Evolutionary conservation across 1,284 basidiomycete species (phyloP).

Genomic region (Apiotrichum domesticum): DNA sequence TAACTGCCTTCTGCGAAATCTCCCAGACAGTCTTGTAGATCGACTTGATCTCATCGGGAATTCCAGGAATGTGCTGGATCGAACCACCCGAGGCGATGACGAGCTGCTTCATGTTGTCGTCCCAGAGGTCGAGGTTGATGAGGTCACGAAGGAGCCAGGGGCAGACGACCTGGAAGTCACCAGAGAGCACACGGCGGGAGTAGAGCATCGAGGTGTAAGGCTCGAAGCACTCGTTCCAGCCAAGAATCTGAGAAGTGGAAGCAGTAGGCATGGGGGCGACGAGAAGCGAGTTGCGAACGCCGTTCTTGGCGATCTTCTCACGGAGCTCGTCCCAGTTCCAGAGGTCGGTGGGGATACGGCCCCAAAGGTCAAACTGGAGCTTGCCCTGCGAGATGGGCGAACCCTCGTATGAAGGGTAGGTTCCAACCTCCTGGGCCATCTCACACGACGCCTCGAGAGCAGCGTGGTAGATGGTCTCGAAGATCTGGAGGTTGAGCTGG

Average conservation of each 20-base stretch:
- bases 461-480: conserved; percentile 98
- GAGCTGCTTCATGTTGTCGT: conserved; percentile 98
- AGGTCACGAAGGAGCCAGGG: conserved; percentile 97
- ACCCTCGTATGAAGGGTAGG: conserved; percentile 88
- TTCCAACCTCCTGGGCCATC: conserved; percentile 72
- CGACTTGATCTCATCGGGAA: conserved; percentile 80
- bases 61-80: conserved; percentile 78
- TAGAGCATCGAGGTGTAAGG: conserved; percentile 80
- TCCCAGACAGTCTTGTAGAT: conserved; percentile 72
- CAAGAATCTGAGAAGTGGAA: conserved; percentile 96
- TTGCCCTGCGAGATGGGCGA: conserved; percentile 83
- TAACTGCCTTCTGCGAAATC: conserved; percentile 96
- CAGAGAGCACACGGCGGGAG: conserved; percentile 96
- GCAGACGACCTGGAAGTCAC: conserved; percentile 99
- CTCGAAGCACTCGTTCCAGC: conserved; percentile 84
- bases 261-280: conserved; percentile 99
- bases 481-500: conserved; percentile 89
- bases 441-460: conserved; percentile 89
- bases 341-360: conserved; percentile 79
- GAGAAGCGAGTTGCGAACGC: conserved; percentile 90
- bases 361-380: conserved; percentile 95
- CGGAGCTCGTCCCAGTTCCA: conserved; percentile 95
- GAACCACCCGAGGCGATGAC: conserved; percentile 97
- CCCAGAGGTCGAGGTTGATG: conserved; percentile 91
- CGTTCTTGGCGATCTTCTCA: conserved; percentile 77